These are phyloP conservation scores for Clarireedia homoeocarpa DNA, from an alignment of 2,329 filamentous ascomycete species.

Conservation along the genomic window DNA sequence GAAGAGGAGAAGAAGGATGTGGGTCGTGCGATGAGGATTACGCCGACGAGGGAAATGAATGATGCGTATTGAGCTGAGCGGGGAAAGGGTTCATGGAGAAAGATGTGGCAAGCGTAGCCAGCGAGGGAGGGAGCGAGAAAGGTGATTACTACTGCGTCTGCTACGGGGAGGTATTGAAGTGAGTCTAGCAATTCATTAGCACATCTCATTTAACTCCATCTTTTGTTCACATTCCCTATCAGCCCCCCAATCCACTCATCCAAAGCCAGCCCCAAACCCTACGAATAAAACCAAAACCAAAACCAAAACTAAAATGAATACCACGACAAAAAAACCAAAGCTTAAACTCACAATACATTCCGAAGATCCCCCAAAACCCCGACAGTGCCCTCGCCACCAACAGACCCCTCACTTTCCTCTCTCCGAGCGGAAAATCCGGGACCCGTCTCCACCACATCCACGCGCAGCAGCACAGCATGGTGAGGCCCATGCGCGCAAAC, in stretches of 20 bases:
- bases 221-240: not conserved
- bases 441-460: constrained; percentile 71
- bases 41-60: constrained; percentile 67
- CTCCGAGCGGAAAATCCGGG: constrained; percentile 64
- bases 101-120: constrained; percentile 70
- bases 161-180: constrained; percentile 67
- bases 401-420: constrained; percentile 55
- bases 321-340: not conserved
- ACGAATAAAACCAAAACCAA: not conserved
- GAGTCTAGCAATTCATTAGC: constrained; percentile 19
- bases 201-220: not conserved
- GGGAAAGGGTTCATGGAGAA: constrained; percentile 69
- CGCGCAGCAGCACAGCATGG: constrained; percentile 26
- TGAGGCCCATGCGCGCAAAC: constrained; percentile 26
- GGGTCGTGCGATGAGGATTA: constrained; percentile 73
- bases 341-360: constrained; percentile 31
- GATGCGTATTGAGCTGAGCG: constrained; percentile 68
- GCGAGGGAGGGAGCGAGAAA: constrained; percentile 78
- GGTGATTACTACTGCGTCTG: constrained; percentile 84
- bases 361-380: constrained; percentile 73
- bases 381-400: constrained; percentile 60
- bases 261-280: no score
- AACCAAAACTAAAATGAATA: not conserved
- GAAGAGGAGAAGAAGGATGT: not conserved
- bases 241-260: not conserved